Conservation (phyloP, 2,329 filamentous ascomycete species). For the Chalaropsis ovoidea region DNA sequence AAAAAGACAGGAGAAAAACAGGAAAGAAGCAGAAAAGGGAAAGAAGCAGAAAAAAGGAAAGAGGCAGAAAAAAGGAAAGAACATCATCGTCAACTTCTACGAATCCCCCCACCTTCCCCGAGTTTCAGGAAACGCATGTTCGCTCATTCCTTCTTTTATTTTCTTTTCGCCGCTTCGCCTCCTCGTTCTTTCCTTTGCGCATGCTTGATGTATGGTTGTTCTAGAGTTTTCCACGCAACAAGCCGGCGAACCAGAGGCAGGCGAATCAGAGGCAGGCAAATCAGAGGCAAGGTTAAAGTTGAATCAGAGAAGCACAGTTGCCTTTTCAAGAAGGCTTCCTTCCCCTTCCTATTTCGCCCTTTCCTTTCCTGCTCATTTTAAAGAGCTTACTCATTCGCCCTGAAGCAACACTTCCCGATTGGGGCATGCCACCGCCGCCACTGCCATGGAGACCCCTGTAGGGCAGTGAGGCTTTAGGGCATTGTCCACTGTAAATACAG, state of each 20-base stretch:
- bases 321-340: no score
- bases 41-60: not conserved
- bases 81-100: not conserved
- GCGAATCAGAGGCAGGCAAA: no score
- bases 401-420: not conserved
- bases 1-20: not conserved
- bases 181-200: not conserved
- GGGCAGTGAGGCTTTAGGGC: not conserved
- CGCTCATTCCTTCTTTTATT: not conserved
- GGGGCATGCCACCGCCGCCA: slow-evolving; percentile 3
- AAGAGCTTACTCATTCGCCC: not conserved
- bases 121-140: slow-evolving; percentile 5
- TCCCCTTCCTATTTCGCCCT: not conserved
- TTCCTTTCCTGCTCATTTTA: not conserved
- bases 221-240: slow-evolving; percentile 5
- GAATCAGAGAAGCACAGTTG: no score
- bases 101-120: slow-evolving; percentile 1
- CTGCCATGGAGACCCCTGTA: not conserved
- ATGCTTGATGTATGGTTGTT: not conserved
- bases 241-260: no score
- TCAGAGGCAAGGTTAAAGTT: no score
- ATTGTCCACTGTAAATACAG: not conserved
- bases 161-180: not conserved
- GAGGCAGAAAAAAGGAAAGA: not conserved
- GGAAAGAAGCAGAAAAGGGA: not conserved